Percentiles rank a stretch among this genome's conserved stretches.
phyloP scores from a whole-genome alignment of 495 filamentous ascomycete genomes.

The Amorphotheca resinae region DNA sequence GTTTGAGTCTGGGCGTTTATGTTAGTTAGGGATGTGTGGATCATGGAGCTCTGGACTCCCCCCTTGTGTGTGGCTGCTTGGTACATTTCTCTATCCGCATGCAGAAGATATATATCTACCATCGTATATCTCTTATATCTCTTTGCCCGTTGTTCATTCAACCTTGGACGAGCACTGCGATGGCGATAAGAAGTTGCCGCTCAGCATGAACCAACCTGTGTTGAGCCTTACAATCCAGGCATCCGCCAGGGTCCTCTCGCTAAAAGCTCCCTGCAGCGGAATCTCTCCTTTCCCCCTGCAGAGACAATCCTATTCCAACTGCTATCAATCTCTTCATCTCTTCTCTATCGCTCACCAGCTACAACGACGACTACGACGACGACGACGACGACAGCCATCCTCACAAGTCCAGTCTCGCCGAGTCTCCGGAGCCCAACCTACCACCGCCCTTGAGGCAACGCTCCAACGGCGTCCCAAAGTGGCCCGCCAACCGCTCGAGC shows the following conservation, averaged over 20 bases:
- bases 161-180: neutral
- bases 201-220: neutral
- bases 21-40: too few species aligned
- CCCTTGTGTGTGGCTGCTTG: too few species aligned
- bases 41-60: too few species aligned
- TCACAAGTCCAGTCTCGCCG: too few species aligned
- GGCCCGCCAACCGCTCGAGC: constrained; percentile 15
- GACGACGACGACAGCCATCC: neutral
- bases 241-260: neutral
- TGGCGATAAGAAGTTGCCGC: neutral
- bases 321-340: neutral
- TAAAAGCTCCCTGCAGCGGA: neutral
- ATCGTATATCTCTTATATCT: too few species aligned
- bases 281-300: neutral
- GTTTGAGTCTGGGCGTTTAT: too few species aligned
- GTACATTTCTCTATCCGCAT: too few species aligned
- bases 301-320: too few species aligned
- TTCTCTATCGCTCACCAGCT: neutral
- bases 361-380: constrained; percentile 2
- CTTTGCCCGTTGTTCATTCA: too few species aligned
- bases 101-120: too few species aligned
- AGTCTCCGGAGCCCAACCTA: too few species aligned
- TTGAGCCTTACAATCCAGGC: neutral
- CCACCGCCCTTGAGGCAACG: constrained; percentile 15
- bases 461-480: constrained; percentile 24